These are phyloP conservation scores for Mediolabrus comicus DNA, from an alignment of 108 stramenopile species.

Conservation along the genomic window DNA sequence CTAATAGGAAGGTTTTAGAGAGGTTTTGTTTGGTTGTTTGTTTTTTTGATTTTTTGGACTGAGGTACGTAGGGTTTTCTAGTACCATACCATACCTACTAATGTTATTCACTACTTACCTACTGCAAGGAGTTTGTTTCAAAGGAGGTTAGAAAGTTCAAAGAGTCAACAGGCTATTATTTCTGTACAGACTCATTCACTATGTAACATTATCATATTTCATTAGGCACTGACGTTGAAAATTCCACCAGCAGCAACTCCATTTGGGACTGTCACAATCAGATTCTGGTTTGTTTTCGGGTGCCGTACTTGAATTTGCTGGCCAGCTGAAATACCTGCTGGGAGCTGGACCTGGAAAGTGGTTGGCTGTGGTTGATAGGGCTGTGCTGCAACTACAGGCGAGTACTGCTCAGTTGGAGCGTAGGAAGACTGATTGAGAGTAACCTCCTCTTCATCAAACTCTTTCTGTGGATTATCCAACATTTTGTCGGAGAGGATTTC, in stretches of 20 bases:
- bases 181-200: no score
- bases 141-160: no score
- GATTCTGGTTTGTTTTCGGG: not conserved
- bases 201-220: no score
- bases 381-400: not conserved
- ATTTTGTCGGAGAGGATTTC: constrained; percentile 38
- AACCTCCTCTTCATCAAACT: constrained; percentile 9
- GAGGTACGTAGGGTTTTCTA: no score
- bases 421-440: not conserved
- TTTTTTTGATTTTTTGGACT: no score
- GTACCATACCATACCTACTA: no score
- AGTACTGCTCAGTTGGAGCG: not conserved
- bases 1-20: no score
- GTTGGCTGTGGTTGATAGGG: not conserved
- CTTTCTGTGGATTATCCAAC: constrained; percentile 16
- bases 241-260: constrained; percentile 1
- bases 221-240: not conserved
- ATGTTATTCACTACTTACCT: no score
- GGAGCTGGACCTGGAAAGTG: constrained; percentile 2
- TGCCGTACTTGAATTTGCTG: constrained; percentile 6
- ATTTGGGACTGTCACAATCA: not conserved
- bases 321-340: not conserved
- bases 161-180: no score
- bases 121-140: no score
- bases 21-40: no score